Base-by-base conservation (phyloP, 768 basidiomycete species). In the Boletus vinaceobasis region DNA sequence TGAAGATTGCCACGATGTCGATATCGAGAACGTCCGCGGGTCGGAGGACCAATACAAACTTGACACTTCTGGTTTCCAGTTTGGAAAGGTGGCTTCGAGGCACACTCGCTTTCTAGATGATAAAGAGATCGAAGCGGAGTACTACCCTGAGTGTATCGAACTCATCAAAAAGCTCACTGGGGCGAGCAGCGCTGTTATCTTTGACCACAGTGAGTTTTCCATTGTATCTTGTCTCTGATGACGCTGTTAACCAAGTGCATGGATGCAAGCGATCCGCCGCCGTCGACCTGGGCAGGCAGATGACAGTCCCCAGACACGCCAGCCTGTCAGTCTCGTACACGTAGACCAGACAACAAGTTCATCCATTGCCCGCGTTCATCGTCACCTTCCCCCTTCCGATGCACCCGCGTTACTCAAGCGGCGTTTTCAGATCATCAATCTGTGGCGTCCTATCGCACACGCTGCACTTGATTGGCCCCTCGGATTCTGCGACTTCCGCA, bases 341-440 rank as follows among this genome's bases (percentile, higher is more conserved):
- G 74, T 76, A 29, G 80, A 80, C 65, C 78, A 80, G 57, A 81
- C 77, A 0, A 56, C 71, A 0, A 59, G 58, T 1, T 72, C 77
- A 7, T 72, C 77, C 31, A 60, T 67, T 21, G 73, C 72, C 8
- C 73, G 77, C 5, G 79, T 81, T 14, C 66, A 71, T 35, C 72
- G 71, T 35, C 78, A 80, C 58, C 71, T 78, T 13, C 76, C 78
- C 0, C 50, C 66, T 2, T 67, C 62, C 43, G 77, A 80, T 38
- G 77, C 70, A 0, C 69, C 69, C 57, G 65, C 33, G 40, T 60
- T 79, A 46, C 71, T 79, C 35, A 63, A 73, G 56, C 65, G 70
- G 23, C 77, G 79, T 55, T 81, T 78, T 65, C 79, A 80, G 59
- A 77, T 82, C 57, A 73, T 82, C 56, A 81, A 81, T 64, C 65